Conservation (phyloP, 2,329 filamentous ascomycete species). For the Neonectria magnoliae region DNA sequence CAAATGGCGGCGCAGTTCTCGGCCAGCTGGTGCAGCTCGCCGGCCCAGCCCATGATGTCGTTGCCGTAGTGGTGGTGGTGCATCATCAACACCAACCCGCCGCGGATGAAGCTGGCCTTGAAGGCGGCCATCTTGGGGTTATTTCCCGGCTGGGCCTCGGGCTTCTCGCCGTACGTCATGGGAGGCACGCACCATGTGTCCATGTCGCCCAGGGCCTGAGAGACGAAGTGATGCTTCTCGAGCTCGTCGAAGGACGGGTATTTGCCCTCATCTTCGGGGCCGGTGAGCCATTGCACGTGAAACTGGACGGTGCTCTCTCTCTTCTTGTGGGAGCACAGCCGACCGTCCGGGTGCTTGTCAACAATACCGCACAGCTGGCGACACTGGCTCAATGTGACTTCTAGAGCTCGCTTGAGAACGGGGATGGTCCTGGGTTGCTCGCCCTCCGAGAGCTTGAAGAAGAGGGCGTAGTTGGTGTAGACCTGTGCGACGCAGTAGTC, state of each 20-base stretch:
- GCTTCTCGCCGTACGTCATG: slow-evolving; percentile 52
- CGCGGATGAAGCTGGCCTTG: slow-evolving; percentile 53
- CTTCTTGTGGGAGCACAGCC: slow-evolving; percentile 48
- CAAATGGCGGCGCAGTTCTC: slow-evolving; percentile 52
- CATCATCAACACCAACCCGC: slow-evolving; percentile 52
- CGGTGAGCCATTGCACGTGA: slow-evolving; percentile 49
- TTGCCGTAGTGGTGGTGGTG: slow-evolving; percentile 54
- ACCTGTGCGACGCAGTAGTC: slow-evolving; percentile 46
- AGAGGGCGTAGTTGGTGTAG: slow-evolving; percentile 52
- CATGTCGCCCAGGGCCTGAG: slow-evolving; percentile 45
- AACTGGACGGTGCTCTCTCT: slow-evolving; percentile 47
- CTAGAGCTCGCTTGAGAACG: slow-evolving; percentile 48
- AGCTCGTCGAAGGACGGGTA: slow-evolving; percentile 51
- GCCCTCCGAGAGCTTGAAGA: slow-evolving; percentile 48
- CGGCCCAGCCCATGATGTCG: slow-evolving; percentile 53
- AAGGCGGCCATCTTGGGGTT: slow-evolving; percentile 49
- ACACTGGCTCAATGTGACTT: slow-evolving; percentile 48
- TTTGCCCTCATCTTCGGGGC: slow-evolving; percentile 31
- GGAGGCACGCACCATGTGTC: slow-evolving; percentile 45
- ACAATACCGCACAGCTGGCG: slow-evolving; percentile 51
- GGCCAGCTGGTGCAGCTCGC: slow-evolving; percentile 51
- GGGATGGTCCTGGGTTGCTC: slow-evolving; percentile 41
- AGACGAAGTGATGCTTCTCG: slow-evolving; percentile 46
- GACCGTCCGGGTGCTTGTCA: slow-evolving; percentile 47
- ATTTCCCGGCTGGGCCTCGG: slow-evolving; percentile 47